Evolutionary conservation across 257 asterid species (phyloP), one percentile per base, ranked within the genome.

Genomic region (Cynanchum wilfordii): DNA sequence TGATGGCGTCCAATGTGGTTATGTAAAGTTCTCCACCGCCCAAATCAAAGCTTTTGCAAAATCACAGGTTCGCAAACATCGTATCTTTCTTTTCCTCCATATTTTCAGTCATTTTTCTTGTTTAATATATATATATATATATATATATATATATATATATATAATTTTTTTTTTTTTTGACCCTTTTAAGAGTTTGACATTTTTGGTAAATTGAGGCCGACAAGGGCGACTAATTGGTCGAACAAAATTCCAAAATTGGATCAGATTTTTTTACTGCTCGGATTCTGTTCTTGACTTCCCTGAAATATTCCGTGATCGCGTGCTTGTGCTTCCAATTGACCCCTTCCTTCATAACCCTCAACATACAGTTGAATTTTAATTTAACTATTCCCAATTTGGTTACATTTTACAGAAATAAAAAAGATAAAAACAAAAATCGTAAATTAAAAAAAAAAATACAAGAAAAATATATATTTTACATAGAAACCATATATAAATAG

Each of bases 41-140:
- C 50, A 75, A 7, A 90, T 90, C 80, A 85, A 22, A 74, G 82
- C 81, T 71, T 93, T 93, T 55, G 97, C 96, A 7, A 88, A 85
- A 76, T 86, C 96, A 27, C 96, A 89, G 86, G 98, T 87, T 47
- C 10, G 4, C n/a, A 0, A 50, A 19, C 17, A 10, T 7, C 33
- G 2, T 30, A 30, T 30, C 33, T 30, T 30, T 30, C 4, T 50
- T 27, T 58, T 40, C 36, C 20, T 33, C 51, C 33, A 30, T 30
- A 30, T 2, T n/a, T n/a, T n/a, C n/a, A n/a, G n/a, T n/a, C n/a
- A n/a, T n/a, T n/a, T n/a, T n/a, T n/a, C n/a, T n/a, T n/a, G n/a
- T 30, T 2, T 30, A 30, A 30, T 30, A 30, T 30, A 30, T 30
- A 30, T 30, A 30, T 30, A 30, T 30, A 30, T 30, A 30, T 2